These are phyloP conservation scores for Vitis hybrid DNA, from an alignment of 177 flowering plant genomes.

Conservation along the genomic window DNA sequence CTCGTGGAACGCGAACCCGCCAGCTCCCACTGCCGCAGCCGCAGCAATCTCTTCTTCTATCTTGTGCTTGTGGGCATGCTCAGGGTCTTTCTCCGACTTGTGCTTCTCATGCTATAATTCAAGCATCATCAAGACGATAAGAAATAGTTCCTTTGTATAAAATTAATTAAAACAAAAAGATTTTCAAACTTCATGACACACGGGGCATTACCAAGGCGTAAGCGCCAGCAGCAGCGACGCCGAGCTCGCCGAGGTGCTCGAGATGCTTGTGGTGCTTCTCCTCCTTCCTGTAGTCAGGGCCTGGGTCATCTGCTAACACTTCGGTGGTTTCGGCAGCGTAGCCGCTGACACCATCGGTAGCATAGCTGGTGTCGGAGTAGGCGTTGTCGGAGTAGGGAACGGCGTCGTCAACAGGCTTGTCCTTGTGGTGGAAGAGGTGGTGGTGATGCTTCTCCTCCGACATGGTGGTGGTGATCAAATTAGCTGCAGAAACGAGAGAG, in stretches of 20 bases:
- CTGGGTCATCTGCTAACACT: neutral
- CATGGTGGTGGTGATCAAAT: constrained; percentile 24
- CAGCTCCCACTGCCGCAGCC: constrained; percentile 46
- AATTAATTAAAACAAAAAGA: no score
- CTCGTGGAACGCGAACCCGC: constrained; percentile 59
- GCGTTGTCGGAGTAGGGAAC: constrained; percentile 5
- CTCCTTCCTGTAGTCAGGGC: constrained; percentile 46
- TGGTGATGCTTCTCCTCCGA: constrained; percentile 46
- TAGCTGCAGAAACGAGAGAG: no score
- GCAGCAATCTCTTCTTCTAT: constrained; percentile 53
- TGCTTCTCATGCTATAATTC: constrained; percentile 54
- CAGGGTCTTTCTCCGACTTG: constrained; percentile 57
- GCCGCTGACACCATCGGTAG: constrained; percentile 1
- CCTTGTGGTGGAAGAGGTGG: constrained; percentile 56
- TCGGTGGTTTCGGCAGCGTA: neutral
- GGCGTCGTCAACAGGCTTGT: constrained; percentile 23
- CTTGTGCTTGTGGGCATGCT: constrained; percentile 62
- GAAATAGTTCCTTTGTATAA: no score
- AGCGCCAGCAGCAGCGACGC: constrained; percentile 51
- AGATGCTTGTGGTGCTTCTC: constrained; percentile 60
- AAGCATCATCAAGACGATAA: neutral
- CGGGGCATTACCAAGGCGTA: constrained; percentile 42
- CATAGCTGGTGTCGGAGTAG: constrained; percentile 3
- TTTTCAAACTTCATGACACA: no score
- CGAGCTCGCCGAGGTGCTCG: constrained; percentile 48